These are phyloP conservation scores for Fomitopsis schrenkii DNA, from an alignment of 1,284 basidiomycete species.

Conservation along the genomic window DNA sequence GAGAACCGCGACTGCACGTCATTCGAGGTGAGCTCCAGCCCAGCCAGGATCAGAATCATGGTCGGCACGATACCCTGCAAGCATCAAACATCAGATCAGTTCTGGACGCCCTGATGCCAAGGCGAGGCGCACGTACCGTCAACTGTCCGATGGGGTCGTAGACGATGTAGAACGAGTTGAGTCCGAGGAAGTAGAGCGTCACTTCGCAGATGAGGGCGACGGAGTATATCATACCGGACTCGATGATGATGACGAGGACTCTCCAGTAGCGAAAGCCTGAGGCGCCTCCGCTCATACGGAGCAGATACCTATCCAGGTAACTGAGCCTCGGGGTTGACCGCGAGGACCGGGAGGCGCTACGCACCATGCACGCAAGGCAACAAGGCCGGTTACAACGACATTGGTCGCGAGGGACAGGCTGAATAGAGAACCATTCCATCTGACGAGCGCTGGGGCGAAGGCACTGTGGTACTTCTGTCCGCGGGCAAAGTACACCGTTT, in stretches of 20 bases:
- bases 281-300: slow-evolving; percentile 17
- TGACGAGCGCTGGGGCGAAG: slow-evolving; percentile 25
- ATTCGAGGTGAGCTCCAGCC: slow-evolving; percentile 8
- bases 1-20: slow-evolving; percentile 10
- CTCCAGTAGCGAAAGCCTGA: slow-evolving; percentile 27
- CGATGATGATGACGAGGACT: slow-evolving; percentile 33
- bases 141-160: slow-evolving; percentile 38
- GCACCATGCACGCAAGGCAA: slow-evolving; percentile 33
- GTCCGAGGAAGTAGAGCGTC: slow-evolving; percentile 33
- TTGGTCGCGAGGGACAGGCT: slow-evolving; percentile 36
- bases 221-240: slow-evolving; percentile 37
- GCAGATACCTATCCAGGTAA: slow-evolving; percentile 23
- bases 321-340: not conserved
- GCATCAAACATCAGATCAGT: not conserved
- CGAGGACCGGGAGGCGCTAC: not conserved
- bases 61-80: slow-evolving; percentile 9
- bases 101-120: not conserved
- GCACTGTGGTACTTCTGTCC: slow-evolving; percentile 31
- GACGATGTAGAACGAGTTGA: slow-evolving; percentile 37
- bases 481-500: slow-evolving; percentile 31
- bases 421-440: slow-evolving; percentile 37
- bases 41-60: slow-evolving; percentile 11
- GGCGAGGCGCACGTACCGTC: slow-evolving; percentile 22
- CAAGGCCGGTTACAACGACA: slow-evolving; percentile 30
- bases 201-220: slow-evolving; percentile 35